Percentiles rank a stretch among this genome's conserved stretches.
phyloP scores from a whole-genome alignment of 2,329 filamentous ascomycete species.

The Pseudophaeomoniella oleicola region DNA sequence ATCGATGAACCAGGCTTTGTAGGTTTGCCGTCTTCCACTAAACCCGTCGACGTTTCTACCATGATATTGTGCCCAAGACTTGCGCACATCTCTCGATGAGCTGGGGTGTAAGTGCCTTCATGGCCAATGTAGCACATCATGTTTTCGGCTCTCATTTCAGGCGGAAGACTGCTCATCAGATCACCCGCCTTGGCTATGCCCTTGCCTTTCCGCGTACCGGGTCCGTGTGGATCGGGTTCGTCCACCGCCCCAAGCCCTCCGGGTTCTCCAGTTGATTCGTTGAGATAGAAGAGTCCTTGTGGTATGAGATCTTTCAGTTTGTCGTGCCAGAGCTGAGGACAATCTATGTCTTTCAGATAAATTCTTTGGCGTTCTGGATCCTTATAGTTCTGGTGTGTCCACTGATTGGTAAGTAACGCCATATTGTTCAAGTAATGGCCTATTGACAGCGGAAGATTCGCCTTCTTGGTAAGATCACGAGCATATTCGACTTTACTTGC shows the following conservation, averaged over 20 bases:
- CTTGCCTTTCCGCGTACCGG: conserved; percentile 33
- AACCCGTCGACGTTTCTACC: conserved; percentile 66
- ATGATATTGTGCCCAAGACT: conserved; percentile 95
- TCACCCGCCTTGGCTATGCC: conserved; percentile 65
- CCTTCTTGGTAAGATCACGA: conserved; percentile 59
- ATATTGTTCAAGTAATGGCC: conserved; percentile 85
- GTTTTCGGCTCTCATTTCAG: conserved; percentile 83
- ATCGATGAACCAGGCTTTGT: conserved; percentile 74
- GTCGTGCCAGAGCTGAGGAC: conserved; percentile 72
- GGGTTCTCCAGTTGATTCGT: conserved; percentile 53
- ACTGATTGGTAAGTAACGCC: conserved; percentile 70
- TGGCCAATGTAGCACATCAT: conserved; percentile 98
- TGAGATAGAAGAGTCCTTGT: conserved; percentile 74
- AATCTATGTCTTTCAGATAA: conserved; percentile 96
- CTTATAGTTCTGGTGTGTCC: conserved; percentile 58
- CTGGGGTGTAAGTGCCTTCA: conserved; percentile 90
- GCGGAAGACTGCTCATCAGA: conserved; percentile 81
- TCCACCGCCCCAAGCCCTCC: conserved; percentile 41
- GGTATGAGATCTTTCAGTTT: conserved; percentile 67
- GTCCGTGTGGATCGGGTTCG: conserved; percentile 25
- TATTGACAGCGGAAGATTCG: conserved; percentile 69
- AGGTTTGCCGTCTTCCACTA: conserved; percentile 52
- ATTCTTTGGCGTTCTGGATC: conserved; percentile 71
- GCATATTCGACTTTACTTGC: conserved; percentile 77
- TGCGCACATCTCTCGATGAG: conserved; percentile 95